These are phyloP conservation scores for Colletotrichum abscissum DNA, from an alignment of 2,329 filamentous ascomycete genomes.

Conservation along the genomic window DNA sequence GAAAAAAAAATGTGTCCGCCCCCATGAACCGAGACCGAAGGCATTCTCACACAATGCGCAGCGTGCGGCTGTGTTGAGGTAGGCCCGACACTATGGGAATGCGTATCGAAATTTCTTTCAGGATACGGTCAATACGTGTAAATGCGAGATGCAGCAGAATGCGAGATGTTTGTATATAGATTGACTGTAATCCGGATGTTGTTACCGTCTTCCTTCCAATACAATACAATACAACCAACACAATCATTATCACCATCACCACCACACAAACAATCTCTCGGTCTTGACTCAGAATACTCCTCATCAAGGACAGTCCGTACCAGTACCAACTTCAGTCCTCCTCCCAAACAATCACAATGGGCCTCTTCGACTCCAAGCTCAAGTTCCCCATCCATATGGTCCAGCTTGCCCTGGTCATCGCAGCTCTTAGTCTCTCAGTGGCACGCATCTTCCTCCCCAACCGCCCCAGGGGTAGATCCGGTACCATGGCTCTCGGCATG, in stretches of 20 bases:
- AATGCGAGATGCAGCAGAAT: not conserved
- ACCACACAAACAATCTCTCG: not conserved
- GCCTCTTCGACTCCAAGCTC: slow-evolving; percentile 10
- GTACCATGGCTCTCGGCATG: slow-evolving; percentile 32
- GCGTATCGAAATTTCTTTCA: not conserved
- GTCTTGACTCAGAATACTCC: too few relatives aligned
- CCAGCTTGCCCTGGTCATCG: slow-evolving; percentile 22
- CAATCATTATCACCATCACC: not conserved
- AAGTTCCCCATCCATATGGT: slow-evolving; percentile 32
- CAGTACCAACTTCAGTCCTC: not conserved
- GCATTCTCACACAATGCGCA: not conserved
- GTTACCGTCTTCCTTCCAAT: not conserved
- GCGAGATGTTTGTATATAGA: slow-evolving; percentile 6
- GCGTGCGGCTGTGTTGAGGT: not conserved
- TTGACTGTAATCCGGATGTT: not conserved
- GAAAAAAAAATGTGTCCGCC: not conserved
- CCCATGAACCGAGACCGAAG: slow-evolving; percentile 25
- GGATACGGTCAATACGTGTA: not conserved
- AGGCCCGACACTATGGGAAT: not conserved
- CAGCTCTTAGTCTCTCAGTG: slow-evolving; percentile 18
- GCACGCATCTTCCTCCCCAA: slow-evolving; percentile 27
- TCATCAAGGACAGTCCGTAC: not conserved
- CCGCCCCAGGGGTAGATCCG: slow-evolving; percentile 12
- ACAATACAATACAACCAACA: not conserved
- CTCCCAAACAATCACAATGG: not conserved